These are phyloP conservation scores for Hypoxylon sp. DNA, from an alignment of 2,329 filamentous ascomycete genomes.

Conservation along the genomic window DNA sequence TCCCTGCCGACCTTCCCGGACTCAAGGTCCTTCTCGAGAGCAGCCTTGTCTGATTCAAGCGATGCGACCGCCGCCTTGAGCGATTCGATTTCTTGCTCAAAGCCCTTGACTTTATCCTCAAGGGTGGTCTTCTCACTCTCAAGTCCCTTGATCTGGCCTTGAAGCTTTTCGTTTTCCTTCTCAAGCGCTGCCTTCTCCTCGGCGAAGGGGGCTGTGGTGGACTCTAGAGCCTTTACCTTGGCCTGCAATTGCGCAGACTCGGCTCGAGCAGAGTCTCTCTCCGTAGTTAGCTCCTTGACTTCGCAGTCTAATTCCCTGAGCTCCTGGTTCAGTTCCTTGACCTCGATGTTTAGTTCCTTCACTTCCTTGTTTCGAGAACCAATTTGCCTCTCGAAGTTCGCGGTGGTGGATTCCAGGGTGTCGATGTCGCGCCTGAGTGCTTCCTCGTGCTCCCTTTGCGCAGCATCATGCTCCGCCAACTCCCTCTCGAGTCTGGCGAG, in stretches of 20 bases:
- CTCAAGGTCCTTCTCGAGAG: conserved; percentile 33
- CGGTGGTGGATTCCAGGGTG: conserved; percentile 43
- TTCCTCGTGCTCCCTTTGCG: conserved; percentile 46
- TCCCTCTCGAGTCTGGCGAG: conserved; percentile 45
- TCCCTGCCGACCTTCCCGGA: conserved; percentile 28
- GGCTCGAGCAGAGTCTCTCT: conserved; percentile 31
- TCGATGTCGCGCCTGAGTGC: conserved; percentile 45
- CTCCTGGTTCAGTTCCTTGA: conserved; percentile 46
- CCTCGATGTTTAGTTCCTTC: conserved; percentile 43
- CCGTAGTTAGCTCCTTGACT: conserved; percentile 41
- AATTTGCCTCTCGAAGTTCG: conserved; percentile 46
- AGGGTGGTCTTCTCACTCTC: conserved; percentile 48
- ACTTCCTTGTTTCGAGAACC: conserved; percentile 48
- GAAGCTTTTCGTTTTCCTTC: conserved; percentile 49
- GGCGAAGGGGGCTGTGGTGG: conserved; percentile 30
- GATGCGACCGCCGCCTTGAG: conserved; percentile 48
- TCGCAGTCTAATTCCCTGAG: conserved; percentile 42
- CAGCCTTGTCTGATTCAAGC: conserved; percentile 40
- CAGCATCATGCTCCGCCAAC: conserved; percentile 41
- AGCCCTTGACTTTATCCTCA: conserved; percentile 46
- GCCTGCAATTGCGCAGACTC: conserved; percentile 25
- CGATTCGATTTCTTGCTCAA: conserved; percentile 49
- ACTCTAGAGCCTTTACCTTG: conserved; percentile 40
- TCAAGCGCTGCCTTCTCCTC: conserved; percentile 47
- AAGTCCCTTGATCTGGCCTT: conserved; percentile 45